A percentile compares a stretch with the other conserved stretches of the same genome.
Evolutionary conservation across 805 yeast genomes (phyloP).

Genomic region (Myxozyma mucilagina): DNA sequence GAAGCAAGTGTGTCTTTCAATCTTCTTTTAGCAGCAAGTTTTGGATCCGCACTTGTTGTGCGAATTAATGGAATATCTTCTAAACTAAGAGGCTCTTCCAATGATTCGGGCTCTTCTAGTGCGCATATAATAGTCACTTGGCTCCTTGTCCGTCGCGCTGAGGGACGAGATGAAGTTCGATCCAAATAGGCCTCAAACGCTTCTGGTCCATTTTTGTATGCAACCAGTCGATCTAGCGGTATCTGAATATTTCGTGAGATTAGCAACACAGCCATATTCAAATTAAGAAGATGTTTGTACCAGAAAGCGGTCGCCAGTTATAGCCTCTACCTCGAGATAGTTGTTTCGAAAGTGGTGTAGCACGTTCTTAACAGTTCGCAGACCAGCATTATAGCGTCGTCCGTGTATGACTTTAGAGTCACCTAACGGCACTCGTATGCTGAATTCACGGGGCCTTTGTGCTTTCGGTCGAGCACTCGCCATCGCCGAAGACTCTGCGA

Average conservation of each 20-base stretch:
- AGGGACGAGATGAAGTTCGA: neutral
- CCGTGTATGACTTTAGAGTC: neutral
- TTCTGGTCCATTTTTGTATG: slow-evolving; percentile 1
- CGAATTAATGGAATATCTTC: too few species aligned
- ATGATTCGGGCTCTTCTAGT: neutral
- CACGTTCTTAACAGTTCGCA: neutral
- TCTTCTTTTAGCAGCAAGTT: too few species aligned
- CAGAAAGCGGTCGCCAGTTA: neutral
- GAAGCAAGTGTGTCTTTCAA: too few species aligned
- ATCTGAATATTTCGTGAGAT: neutral
- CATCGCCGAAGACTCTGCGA: neutral
- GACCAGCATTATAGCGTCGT: neutral
- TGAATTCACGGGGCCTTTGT: neutral
- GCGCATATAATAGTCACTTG: neutral
- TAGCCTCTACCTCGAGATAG: neutral
- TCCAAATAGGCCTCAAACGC: neutral
- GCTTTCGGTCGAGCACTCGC: neutral
- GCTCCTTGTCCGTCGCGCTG: neutral
- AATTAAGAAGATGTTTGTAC: neutral
- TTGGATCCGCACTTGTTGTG: too few species aligned
- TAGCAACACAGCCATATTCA: neutral
- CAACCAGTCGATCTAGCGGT: neutral
- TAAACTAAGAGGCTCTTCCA: neutral
- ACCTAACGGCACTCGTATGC: neutral
- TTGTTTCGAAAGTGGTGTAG: neutral